Evolutionary conservation across 805 yeast genomes (phyloP), one percentile per base, ranked within the genome.

Genomic region (Ogataea nakhonphanomensis): DNA sequence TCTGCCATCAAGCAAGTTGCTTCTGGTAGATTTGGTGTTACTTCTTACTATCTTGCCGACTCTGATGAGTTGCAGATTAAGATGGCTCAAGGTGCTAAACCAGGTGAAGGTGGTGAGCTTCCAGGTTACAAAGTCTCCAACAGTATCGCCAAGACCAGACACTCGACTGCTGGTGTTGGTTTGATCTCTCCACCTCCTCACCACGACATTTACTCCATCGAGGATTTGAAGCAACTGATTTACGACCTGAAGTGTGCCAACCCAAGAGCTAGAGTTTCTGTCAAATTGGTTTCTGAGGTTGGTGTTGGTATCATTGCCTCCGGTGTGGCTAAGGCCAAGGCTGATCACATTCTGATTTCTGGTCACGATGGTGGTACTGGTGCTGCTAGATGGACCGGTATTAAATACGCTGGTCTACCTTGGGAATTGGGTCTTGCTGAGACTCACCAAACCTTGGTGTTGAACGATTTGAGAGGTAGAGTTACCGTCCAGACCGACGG

Each of bases 301-400:
- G 99, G 99, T 70, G 98, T 91, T 39, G 99, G 99, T 72, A 89
- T 93, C 59, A 91, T 93, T 61, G 98, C 98, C 21, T 88, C 97
- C 31, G 99, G 99, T 76, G 99, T 91, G 22, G 98, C 98, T 45
- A 91, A 91, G 70, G 99, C 99, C 13, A 95, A 93, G 61, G 96
- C 98, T 10, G 98, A 93, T 62, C 96, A 91, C 61, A 84, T 91
- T 57, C 75, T 91, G 61, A 86, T 91, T 50, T 86, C 96, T 45
- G 98, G 98, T 58, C 97, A 95, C 60, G 98, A 91, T 66, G 99
- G 99, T 78, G 99, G 99, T 72, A 91, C 99, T 43, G 99, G 99
- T 81, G 99, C 99, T 44, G 91, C 96, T 45, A 79, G 95, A 65
- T 87, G 95, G 88, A 90, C 97, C 14, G 93, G 96, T 62, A 89